Evolutionary conservation across 768 basidiomycete genomes (phyloP).

Genomic region (Sutorius australiensis): DNA sequence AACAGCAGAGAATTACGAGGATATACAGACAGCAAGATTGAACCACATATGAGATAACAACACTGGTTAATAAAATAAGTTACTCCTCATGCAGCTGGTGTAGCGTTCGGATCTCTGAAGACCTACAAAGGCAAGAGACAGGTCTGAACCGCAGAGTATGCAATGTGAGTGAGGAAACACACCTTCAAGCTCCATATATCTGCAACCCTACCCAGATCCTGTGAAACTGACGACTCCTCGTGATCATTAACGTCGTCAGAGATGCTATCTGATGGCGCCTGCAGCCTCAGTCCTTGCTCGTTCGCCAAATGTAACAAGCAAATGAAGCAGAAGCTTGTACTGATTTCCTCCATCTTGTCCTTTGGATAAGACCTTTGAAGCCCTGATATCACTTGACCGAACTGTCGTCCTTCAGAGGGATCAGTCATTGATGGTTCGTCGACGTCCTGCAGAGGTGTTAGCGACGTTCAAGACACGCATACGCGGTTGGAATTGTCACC

Average conservation of each 20-base stretch:
- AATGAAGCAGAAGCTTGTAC: slow-evolving; percentile 99
- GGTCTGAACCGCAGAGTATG: not conserved
- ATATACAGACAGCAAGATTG: slow-evolving; percentile 8
- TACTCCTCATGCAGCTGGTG: slow-evolving; percentile 22
- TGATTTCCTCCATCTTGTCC: slow-evolving; percentile 97
- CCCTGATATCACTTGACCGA: slow-evolving; percentile 77
- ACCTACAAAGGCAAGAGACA: slow-evolving; percentile 30
- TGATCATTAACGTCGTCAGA: slow-evolving; percentile 34
- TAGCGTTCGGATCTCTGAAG: slow-evolving; percentile 42
- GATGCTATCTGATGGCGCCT: slow-evolving; percentile 41
- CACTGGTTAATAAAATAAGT: slow-evolving; percentile 18
- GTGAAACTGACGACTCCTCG: slow-evolving; percentile 32
- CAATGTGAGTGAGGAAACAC: slow-evolving; percentile 10
- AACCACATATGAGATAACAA: slow-evolving; percentile 9
- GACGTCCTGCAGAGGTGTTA: slow-evolving; percentile 42
- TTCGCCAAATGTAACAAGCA: slow-evolving; percentile 95
- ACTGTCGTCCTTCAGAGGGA: slow-evolving; percentile 62
- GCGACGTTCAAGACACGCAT: not conserved
- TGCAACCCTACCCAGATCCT: slow-evolving; percentile 50
- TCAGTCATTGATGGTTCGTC: slow-evolving; percentile 54
- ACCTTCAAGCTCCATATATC: slow-evolving; percentile 78
- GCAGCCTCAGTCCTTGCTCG: slow-evolving; percentile 89
- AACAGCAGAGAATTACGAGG: slow-evolving; percentile 5
- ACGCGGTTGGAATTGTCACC: slow-evolving; percentile 37
- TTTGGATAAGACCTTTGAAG: slow-evolving; percentile 79